These are phyloP conservation scores for Cytospora leucostoma DNA, from an alignment of 2,329 filamentous ascomycete species.

Conservation along the genomic window DNA sequence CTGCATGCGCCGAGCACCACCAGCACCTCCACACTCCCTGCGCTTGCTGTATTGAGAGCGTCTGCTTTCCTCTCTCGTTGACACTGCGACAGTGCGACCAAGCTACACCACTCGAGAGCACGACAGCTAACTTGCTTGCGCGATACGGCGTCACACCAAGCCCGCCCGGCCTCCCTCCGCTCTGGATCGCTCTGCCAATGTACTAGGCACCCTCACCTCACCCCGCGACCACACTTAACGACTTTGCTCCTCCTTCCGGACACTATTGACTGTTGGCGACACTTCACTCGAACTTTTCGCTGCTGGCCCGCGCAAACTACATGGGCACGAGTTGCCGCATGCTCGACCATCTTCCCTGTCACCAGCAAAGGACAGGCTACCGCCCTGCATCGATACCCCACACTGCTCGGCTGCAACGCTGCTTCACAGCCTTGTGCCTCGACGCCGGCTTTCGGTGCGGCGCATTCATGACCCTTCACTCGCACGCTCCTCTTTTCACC, in stretches of 20 bases:
- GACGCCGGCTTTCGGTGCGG: conserved; percentile 30
- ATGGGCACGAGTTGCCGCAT: conserved; percentile 7
- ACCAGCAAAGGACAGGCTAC: conserved; percentile 13
- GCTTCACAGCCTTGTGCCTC: conserved; percentile 31
- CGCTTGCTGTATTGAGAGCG: not conserved
- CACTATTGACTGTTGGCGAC: conserved; percentile 10
- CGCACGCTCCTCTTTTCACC: conserved; percentile 30
- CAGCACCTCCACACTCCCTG: not conserved
- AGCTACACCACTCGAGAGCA: not conserved
- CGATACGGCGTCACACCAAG: conserved; percentile 19
- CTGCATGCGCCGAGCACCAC: conserved; percentile 7
- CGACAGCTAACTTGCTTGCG: conserved; percentile 14
- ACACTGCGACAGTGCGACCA: conserved; percentile 6
- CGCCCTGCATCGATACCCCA: conserved; percentile 24
- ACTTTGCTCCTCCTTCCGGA: conserved; percentile 15
- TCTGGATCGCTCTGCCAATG: conserved; percentile 19
- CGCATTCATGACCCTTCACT: conserved; percentile 33
- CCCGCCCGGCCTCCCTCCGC: conserved; percentile 12
- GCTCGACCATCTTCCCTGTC: conserved; percentile 13
- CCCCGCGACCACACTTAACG: conserved; percentile 1
- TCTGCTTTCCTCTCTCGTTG: not conserved
- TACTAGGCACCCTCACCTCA: conserved; percentile 1
- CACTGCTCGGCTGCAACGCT: conserved; percentile 23
- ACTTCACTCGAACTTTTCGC: conserved; percentile 20
- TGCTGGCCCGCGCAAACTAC: conserved; percentile 11